Conservation (phyloP, 2,329 filamentous ascomycete genomes). For the Microdochium bolleyi region DNA sequence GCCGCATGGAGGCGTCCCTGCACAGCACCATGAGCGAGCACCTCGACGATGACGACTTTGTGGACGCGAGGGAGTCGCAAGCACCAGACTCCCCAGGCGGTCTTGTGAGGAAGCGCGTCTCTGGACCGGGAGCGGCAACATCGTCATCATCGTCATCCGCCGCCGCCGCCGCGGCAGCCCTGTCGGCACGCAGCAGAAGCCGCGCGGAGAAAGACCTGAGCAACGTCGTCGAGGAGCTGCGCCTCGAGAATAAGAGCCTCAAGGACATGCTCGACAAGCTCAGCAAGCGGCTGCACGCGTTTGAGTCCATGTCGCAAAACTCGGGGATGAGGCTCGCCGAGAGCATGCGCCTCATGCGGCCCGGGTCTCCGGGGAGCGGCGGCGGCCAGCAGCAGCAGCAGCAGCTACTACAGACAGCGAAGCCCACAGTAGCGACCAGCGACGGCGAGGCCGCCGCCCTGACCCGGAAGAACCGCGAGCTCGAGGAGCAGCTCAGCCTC, state of each 20-base stretch:
- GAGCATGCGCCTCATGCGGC: constrained; percentile 59
- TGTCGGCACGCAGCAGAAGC: constrained; percentile 23
- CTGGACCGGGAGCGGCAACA: neutral
- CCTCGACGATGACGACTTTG: constrained; percentile 79
- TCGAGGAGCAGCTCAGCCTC: constrained; percentile 58
- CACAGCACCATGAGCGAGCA: constrained; percentile 36
- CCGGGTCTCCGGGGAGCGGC: constrained; percentile 37
- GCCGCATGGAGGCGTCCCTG: constrained; percentile 45
- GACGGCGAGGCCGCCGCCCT: too few relatives aligned
- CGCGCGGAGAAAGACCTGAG: constrained; percentile 35
- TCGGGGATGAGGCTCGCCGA: constrained; percentile 81
- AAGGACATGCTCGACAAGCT: constrained; percentile 82
- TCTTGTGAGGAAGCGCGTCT: constrained; percentile 20
- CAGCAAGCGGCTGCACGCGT: constrained; percentile 80
- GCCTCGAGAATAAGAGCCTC: constrained; percentile 79
- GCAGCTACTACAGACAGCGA: constrained; percentile 26
- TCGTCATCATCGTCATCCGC: neutral
- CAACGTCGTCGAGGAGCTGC: constrained; percentile 80
- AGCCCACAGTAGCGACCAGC: too few relatives aligned
- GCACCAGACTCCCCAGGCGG: constrained; percentile 31
- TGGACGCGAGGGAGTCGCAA: constrained; percentile 71
- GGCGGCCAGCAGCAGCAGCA: constrained; percentile 1
- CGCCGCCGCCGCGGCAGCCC: neutral
- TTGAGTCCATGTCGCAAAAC: constrained; percentile 86
- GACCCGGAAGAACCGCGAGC: constrained; percentile 46